Percentiles rank a stretch among this genome's conserved stretches.
These are phyloP conservation scores for Nannochloropsis gaditana DNA, from an alignment of 108 stramenopile genomes.

Conservation along the genomic window DNA sequence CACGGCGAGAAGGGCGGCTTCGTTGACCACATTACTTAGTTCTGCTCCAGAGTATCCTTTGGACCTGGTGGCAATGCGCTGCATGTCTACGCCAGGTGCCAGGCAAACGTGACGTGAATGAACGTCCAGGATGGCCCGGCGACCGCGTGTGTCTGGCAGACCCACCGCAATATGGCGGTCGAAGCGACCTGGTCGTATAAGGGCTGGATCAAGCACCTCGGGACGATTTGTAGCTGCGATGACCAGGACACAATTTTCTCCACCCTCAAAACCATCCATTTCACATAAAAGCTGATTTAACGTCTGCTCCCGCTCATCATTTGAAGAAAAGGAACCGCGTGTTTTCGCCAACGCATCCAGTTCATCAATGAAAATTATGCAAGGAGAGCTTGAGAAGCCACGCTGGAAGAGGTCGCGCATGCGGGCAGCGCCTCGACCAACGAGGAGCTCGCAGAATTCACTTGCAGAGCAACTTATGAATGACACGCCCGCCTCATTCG, in stretches of 20 bases:
- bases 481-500: conserved; percentile 50
- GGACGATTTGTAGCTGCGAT: conserved; percentile 84
- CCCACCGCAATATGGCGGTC: conserved; percentile 79
- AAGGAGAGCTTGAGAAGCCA: conserved; percentile 38
- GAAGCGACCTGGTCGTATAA: conserved; percentile 85
- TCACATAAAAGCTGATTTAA: conserved; percentile 86
- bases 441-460: conserved; percentile 54
- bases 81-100: conserved; percentile 37
- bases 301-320: conserved; percentile 89
- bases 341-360: conserved; percentile 51
- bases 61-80: conserved; percentile 66
- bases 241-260: conserved; percentile 60
- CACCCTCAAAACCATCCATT: conserved; percentile 87
- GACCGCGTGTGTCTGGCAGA: conserved; percentile 71
- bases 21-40: conserved; percentile 86
- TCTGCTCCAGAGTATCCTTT: conserved; percentile 83
- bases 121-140: conserved; percentile 78
- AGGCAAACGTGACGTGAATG: conserved; percentile 67
- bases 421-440: conserved; percentile 51
- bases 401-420: conserved; percentile 51
- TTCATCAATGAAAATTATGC: conserved; percentile 54
- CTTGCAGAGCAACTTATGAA: conserved; percentile 53
- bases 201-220: conserved; percentile 65
- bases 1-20: conserved; percentile 64
- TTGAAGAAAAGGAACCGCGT: conserved; percentile 58